Evolutionary conservation across 176 grass and related monocot species (phyloP), one percentile per base, ranked within the genome.

Genomic region (Ampelocalamus luodianensis): DNA sequence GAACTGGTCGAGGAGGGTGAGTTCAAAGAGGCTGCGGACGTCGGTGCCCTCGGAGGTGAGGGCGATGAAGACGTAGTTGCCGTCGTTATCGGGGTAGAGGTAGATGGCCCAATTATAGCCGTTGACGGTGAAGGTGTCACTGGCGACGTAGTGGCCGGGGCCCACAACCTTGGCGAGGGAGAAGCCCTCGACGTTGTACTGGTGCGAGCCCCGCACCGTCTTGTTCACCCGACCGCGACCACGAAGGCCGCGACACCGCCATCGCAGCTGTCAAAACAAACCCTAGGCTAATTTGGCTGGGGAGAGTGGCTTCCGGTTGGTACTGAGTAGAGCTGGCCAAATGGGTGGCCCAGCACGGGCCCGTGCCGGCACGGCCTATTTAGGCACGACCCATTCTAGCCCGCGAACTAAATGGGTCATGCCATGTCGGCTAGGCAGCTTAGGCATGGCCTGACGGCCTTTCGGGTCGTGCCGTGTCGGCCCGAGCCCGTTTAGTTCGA

Each of bases 161-260:
- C 92, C 94, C 85, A 89, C 92, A 74, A 92, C 94, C 90, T 94
- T 97, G 56, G 85, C 92, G 49, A 97, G 85, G n/a, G 94, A 92
- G 91, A 94, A 94, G 1, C 94, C 94, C 87, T 88, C 86, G 63
- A 94, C 82, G 34, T 85, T 92, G 90, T 90, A 97, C 71, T 87
- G 85, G 88, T 97, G 94, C 36, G 92, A 94, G 0, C 94, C 94
- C 29, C 90, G 89, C 70, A 97, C 92, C 29, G 92, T 87, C 85
- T 97, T 91, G 11, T 81, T 92, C 46, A 97, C 79, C 79, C 20
- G 87, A 91, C 42, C 88, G 86, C 42, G 94, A 94, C 79, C 85
- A 89, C 11, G 87, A 92, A n/a, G 81, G 69, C 26, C 18, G 79
- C 67, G 72, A 62, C 81, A 84, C 82, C 68, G 80, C 77, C 88